Conservation (phyloP, 2,329 filamentous ascomycete species). For the Davidsoniella neocaledoniae region DNA sequence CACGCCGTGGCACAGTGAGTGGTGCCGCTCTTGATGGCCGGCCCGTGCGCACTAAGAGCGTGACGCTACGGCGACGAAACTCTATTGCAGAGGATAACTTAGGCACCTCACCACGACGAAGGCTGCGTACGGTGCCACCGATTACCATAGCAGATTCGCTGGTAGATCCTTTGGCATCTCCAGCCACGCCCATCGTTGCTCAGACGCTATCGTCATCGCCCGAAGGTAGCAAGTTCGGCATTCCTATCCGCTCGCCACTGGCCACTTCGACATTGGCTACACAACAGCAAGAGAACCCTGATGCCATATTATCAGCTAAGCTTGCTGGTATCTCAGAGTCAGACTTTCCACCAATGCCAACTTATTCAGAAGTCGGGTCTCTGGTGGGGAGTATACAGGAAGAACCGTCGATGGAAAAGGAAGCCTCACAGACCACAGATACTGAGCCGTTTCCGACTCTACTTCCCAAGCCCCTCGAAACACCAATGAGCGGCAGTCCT, state of each 20-base stretch:
- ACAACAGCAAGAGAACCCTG: too few species aligned
- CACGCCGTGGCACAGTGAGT: slow-evolving; percentile 9
- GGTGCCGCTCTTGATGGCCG: not conserved
- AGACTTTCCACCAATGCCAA: too few species aligned
- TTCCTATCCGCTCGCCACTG: too few species aligned
- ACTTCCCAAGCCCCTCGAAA: not conserved
- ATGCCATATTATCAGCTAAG: too few species aligned
- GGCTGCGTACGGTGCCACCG: slow-evolving; percentile 8
- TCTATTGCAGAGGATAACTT: slow-evolving; percentile 4
- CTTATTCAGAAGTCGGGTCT: too few species aligned
- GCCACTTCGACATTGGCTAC: too few species aligned
- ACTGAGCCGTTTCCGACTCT: slow-evolving; percentile 2
- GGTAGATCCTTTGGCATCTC: slow-evolving; percentile 11
- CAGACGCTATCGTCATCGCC: too few species aligned
- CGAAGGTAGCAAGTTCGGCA: too few species aligned
- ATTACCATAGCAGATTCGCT: slow-evolving; percentile 3
- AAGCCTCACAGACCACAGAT: not conserved
- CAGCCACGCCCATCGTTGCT: not conserved
- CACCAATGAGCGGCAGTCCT: not conserved
- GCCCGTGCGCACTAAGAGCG: slow-evolving; percentile 1
- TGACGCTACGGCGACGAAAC: slow-evolving; percentile 3
- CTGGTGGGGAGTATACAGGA: too few species aligned
- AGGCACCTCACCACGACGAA: slow-evolving; percentile 3
- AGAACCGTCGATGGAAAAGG: too few species aligned
- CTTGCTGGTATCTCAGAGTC: too few species aligned